A percentile compares a stretch with the other conserved stretches of the same genome.
Conservation (phyloP, 441 rosid species). For the Populus hybrid region DNA sequence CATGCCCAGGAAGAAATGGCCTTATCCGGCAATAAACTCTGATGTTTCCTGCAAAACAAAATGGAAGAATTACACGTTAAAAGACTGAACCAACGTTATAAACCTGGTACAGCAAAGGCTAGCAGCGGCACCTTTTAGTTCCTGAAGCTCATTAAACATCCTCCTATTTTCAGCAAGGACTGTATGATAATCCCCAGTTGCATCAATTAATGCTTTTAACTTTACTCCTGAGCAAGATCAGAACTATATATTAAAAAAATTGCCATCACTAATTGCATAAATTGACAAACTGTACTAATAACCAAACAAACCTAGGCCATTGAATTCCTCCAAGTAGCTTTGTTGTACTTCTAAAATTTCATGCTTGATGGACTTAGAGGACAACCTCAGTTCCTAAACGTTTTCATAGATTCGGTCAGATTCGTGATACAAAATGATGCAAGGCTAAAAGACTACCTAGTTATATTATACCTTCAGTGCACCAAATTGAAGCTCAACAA, state of each 20-base stretch:
- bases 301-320: constrained; percentile 46
- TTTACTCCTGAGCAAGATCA: constrained; percentile 42
- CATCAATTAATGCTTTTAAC: constrained; percentile 47
- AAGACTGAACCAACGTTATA: not conserved
- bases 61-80: not conserved
- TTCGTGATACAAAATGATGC: constrained; percentile 3
- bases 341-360: constrained; percentile 57
- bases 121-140: constrained; percentile 59
- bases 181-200: constrained; percentile 63
- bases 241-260: constrained; percentile 1
- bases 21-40: constrained; percentile 83
- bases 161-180: constrained; percentile 79
- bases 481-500: constrained; percentile 46
- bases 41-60: constrained; percentile 62
- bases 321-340: constrained; percentile 53
- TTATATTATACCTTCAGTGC: constrained; percentile 58
- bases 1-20: constrained; percentile 67
- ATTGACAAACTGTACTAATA: not conserved
- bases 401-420: constrained; percentile 13
- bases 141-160: constrained; percentile 86
- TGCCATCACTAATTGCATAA: not conserved
- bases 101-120: not conserved
- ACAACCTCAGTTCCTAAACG: constrained; percentile 61
- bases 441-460: constrained; percentile 10
- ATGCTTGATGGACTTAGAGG: constrained; percentile 53